Percentiles rank a stretch among this genome's conserved stretches.
phyloP scores from a whole-genome alignment of 352 stramenopile species.

The Phytophthora hybrid region DNA sequence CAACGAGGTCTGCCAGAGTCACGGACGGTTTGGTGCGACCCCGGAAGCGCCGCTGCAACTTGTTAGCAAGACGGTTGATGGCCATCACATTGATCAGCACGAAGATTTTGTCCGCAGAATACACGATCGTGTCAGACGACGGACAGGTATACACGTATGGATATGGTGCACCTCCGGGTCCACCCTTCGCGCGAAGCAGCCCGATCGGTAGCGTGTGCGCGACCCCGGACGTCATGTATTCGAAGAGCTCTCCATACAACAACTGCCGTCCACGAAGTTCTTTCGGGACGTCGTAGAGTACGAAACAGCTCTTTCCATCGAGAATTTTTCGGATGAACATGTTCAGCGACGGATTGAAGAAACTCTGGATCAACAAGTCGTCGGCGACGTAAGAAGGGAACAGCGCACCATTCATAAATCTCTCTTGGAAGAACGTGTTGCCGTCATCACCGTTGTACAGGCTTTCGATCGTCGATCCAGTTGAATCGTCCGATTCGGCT shows the following conservation, averaged over 20 bases:
- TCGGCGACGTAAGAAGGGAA: slow-evolving; percentile 86
- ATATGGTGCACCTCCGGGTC: slow-evolving; percentile 58
- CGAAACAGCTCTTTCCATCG: slow-evolving; percentile 88
- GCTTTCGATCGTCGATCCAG: slow-evolving; percentile 34
- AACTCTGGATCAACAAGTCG: slow-evolving; percentile 87
- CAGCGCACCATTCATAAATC: slow-evolving; percentile 84
- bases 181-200: slow-evolving; percentile 66
- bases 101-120: slow-evolving; percentile 83
- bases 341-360: slow-evolving; percentile 90
- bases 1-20: slow-evolving; percentile 37
- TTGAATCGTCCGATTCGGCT: slow-evolving; percentile 19
- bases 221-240: slow-evolving; percentile 77
- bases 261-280: slow-evolving; percentile 53
- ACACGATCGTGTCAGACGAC: slow-evolving; percentile 61
- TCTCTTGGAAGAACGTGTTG: slow-evolving; percentile 87
- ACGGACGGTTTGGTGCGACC: slow-evolving; percentile 38
- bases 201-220: slow-evolving; percentile 82
- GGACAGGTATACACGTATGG: slow-evolving; percentile 88
- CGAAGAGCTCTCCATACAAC: slow-evolving; percentile 80
- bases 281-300: slow-evolving; percentile 80
- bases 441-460: slow-evolving; percentile 59
- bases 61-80: slow-evolving; percentile 79
- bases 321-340: slow-evolving; percentile 85
- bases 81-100: slow-evolving; percentile 80
- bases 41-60: slow-evolving; percentile 79